Conservation (phyloP, 495 filamentous ascomycete species). For the Umbilicaria muhlenbergii region DNA sequence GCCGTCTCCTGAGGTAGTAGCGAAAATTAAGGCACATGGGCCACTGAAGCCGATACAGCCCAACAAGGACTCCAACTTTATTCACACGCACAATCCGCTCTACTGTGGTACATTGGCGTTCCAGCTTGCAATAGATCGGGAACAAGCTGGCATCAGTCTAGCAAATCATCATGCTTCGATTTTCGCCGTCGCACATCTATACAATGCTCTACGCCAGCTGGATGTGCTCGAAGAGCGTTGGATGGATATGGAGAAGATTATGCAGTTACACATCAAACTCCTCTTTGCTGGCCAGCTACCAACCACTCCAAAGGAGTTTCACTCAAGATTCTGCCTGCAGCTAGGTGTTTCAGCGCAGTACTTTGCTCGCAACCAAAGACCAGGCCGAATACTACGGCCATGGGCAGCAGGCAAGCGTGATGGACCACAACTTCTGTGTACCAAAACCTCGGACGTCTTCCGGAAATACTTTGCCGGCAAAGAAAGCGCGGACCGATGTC, state of each 20-base stretch:
- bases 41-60: constrained; percentile 1
- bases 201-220: constrained; percentile 6
- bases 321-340: neutral
- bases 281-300: constrained; percentile 5
- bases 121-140: constrained; percentile 1
- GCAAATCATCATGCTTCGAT: constrained; percentile 4
- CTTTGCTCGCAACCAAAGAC: neutral
- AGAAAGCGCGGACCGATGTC: neutral
- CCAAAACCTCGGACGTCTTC: constrained; percentile 1
- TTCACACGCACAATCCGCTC: constrained; percentile 1
- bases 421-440: neutral
- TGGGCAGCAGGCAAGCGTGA: neutral
- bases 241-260: constrained; percentile 6
- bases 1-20: too few species aligned
- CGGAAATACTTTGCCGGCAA: constrained; percentile 5
- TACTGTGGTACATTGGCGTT: constrained; percentile 2
- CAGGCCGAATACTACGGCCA: neutral
- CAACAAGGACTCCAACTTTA: constrained; percentile 1
- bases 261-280: constrained; percentile 1
- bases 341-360: constrained; percentile 1
- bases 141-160: constrained; percentile 5
- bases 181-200: constrained; percentile 5
- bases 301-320: neutral
- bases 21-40: too few species aligned
- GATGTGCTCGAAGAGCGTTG: neutral